These are phyloP conservation scores for Coemansia sp. DNA, from an alignment of 192 early-diverging fungal genomes.

Conservation along the genomic window DNA sequence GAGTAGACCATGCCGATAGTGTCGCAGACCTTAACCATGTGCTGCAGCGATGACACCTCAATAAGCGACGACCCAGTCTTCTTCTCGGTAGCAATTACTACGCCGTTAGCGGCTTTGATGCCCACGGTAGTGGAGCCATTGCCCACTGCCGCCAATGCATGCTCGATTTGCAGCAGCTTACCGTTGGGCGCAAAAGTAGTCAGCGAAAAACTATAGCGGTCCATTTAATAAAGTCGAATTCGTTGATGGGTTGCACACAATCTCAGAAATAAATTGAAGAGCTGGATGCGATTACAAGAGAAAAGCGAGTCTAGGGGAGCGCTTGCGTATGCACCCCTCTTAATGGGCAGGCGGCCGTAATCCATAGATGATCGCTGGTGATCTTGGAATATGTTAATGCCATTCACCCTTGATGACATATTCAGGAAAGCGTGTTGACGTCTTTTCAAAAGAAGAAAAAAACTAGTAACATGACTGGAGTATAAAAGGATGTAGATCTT, in stretches of 20 bases:
- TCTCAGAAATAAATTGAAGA: neutral
- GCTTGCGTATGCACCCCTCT: slow-evolving; percentile 12
- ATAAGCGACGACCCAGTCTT: slow-evolving; percentile 91
- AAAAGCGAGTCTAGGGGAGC: neutral
- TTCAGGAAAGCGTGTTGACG: no score
- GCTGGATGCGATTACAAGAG: slow-evolving; percentile 2
- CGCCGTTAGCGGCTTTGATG: slow-evolving; percentile 96
- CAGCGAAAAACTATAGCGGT: slow-evolving; percentile 93
- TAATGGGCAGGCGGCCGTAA: neutral
- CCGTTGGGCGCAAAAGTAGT: slow-evolving; percentile 99
- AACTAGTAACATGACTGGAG: neutral
- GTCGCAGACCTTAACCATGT: slow-evolving; percentile 85
- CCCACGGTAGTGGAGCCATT: slow-evolving; percentile 91
- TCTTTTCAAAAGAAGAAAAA: no score
- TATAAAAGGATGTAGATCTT: neutral
- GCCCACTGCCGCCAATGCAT: slow-evolving; percentile 92
- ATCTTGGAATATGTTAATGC: neutral
- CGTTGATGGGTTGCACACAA: neutral
- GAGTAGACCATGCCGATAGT: slow-evolving; percentile 99
- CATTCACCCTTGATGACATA: no score
- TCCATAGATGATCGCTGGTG: neutral
- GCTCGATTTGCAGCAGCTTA: slow-evolving; percentile 99
- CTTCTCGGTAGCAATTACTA: slow-evolving; percentile 98
- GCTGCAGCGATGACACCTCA: slow-evolving; percentile 90
- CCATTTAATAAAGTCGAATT: slow-evolving; percentile 14